phyloP scores from a whole-genome alignment of 2,329 filamentous ascomycete species.

The Fusarium sp. region DNA sequence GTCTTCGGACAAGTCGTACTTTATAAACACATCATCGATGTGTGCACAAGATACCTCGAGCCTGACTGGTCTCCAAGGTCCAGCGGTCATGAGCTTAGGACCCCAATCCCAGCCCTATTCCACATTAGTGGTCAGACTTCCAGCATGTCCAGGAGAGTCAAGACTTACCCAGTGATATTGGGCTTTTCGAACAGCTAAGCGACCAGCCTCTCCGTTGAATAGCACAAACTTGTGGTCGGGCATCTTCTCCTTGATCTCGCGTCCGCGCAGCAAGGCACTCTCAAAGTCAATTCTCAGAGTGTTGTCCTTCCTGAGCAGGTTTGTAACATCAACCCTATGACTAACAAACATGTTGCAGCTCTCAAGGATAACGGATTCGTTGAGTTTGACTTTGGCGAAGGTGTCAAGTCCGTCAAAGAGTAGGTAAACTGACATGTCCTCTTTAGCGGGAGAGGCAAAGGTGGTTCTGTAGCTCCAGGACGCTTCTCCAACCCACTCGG shows the following conservation, averaged over 20 bases:
- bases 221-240: slow-evolving; percentile 11
- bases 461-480: slow-evolving; percentile 12
- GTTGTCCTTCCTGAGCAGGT: not conserved
- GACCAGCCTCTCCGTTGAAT: slow-evolving; percentile 47
- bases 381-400: not conserved
- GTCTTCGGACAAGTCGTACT: slow-evolving; percentile 2
- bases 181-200: slow-evolving; percentile 63
- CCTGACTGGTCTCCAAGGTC: slow-evolving; percentile 73
- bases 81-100: slow-evolving; percentile 59
- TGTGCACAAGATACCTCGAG: slow-evolving; percentile 71
- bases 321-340: not conserved
- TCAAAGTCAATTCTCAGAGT: not conserved
- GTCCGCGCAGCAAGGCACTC: not conserved
- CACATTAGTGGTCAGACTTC: not conserved
- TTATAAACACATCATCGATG: slow-evolving; percentile 66
- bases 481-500: not conserved
- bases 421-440: not conserved
- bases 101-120: not conserved
- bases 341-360: slow-evolving; percentile 14
- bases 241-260: not conserved
- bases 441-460: not conserved
- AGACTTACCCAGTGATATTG: slow-evolving; percentile 69
- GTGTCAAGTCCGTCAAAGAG: slow-evolving; percentile 11
- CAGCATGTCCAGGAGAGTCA: fast-evolving
- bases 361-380: not conserved